Base-by-base conservation (phyloP, 306 rosid species). In the Sphenostylis stenocarpa region DNA sequence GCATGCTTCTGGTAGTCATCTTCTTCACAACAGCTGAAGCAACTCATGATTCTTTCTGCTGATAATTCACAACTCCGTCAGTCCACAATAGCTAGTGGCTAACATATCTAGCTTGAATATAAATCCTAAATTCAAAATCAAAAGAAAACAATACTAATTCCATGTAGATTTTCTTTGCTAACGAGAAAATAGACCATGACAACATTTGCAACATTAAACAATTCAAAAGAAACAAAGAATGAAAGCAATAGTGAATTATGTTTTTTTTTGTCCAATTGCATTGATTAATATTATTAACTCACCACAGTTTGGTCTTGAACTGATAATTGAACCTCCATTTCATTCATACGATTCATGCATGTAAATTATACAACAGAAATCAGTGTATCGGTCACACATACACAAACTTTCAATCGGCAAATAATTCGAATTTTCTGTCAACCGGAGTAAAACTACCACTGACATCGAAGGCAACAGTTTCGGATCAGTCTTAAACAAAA, bases 11-110 rank as follows among this genome's bases (percentile, higher is more conserved):
- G 91, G 75, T 72, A 78, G 63, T 82, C 96, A 72, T 90, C 94
- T 4, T 89, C 96, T 62, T 76, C 90, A 61, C 93, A 87, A 84
- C 96, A 93, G 81, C 88, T 39, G 81, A 93, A 90, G 89, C 96
- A 91, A 83, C 91, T 82, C 98, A 93, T 93, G 87, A 80, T 80
- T 77, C 87, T 39, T 71, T 75, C 52, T 11, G 5, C 65, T 49
- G 66, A 80, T 20, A 67, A 62, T 78, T 3, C 58, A 82, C 16
- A 51, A 65, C 1, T 34, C 34, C 57, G 72, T 70, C 77, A 85
- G 77, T 58, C 66, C 24, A 56, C 20, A 82, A 23, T 3, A 5
- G 44, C 19, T 66, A 47, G 48, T 38, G 8, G 17, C 49, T 7
- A 76, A 41, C 14, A 6, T 36, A 21, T 57, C 1, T 43, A 69